Evolutionary conservation across 2,329 filamentous ascomycete genomes (phyloP).

Genomic region (Aspergillus flavus): DNA sequence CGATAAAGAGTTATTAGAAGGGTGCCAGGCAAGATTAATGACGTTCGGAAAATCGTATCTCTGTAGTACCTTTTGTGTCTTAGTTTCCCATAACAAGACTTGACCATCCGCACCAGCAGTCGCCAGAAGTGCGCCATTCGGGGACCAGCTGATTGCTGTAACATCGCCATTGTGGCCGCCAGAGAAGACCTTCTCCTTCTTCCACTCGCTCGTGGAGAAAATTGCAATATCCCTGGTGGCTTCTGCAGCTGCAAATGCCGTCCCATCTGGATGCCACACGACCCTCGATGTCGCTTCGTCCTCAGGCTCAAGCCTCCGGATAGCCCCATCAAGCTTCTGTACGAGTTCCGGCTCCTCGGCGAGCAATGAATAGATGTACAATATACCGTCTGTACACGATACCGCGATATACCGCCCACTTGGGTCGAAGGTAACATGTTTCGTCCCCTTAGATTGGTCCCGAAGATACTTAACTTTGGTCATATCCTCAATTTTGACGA

Average conservation of each 20-base stretch:
- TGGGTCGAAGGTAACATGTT: constrained; percentile 86
- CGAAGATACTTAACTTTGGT: constrained; percentile 74
- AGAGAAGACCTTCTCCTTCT: constrained; percentile 77
- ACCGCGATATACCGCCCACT: constrained; percentile 74
- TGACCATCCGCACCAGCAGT: constrained; percentile 56
- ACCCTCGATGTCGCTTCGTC: constrained; percentile 73
- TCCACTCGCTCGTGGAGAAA: constrained; percentile 87
- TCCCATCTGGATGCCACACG: constrained; percentile 92
- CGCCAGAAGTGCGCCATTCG: constrained; percentile 86
- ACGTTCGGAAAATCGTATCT: constrained; percentile 81
- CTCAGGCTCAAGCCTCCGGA: constrained; percentile 75
- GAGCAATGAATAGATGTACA: constrained; percentile 86
- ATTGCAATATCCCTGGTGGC: constrained; percentile 81
- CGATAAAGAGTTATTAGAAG: constrained; percentile 80
- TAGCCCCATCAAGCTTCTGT: constrained; percentile 81
- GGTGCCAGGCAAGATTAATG: constrained; percentile 87
- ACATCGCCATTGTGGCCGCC: constrained; percentile 82
- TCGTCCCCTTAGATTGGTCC: constrained; percentile 84
- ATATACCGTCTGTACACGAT: constrained; percentile 82
- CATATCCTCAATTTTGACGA: constrained; percentile 82
- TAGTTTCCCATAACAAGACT: constrained; percentile 78
- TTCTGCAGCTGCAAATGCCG: constrained; percentile 84
- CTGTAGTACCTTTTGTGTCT: constrained; percentile 78
- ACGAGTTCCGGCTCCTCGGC: constrained; percentile 79
- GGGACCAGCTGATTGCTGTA: constrained; percentile 88